Evolutionary conservation across 805 yeast genomes (phyloP).

Genomic region (Candida awuae): DNA sequence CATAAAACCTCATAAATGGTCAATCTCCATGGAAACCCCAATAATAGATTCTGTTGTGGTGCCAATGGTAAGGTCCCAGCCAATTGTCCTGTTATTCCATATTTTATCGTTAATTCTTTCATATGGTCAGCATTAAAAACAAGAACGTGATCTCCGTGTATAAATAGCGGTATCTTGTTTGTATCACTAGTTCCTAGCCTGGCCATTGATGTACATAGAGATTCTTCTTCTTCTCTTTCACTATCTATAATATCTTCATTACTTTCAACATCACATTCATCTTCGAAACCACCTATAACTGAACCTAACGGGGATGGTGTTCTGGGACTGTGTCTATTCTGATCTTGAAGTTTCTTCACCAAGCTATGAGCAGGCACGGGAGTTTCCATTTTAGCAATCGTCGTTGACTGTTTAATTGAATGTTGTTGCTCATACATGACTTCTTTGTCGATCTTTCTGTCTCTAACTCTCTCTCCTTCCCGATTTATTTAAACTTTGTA

Average conservation of each 20-base stretch:
- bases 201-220: no score
- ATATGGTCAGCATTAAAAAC: conserved; percentile 53
- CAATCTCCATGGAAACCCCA: conserved; percentile 74
- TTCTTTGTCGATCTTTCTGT: no score
- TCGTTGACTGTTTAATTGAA: neutral
- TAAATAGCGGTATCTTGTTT: conserved; percentile 10
- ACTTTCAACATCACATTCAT: no score
- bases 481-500: no score
- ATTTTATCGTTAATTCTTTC: conserved; percentile 40
- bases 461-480: no score
- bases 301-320: conserved; percentile 12
- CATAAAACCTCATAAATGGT: conserved; percentile 67
- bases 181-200: no score
- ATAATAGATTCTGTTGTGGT: conserved; percentile 89
- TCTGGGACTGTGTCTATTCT: no score
- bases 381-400: conserved; percentile 1
- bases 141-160: conserved; percentile 22
- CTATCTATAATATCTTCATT: no score
- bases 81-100: conserved; percentile 68
- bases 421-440: neutral
- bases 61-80: conserved; percentile 79
- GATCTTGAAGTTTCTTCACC: no score
- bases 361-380: neutral
- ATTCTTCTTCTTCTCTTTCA: no score
- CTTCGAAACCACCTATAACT: no score